phyloP scores from a whole-genome alignment of 1,284 basidiomycete species.

The Melampsora allii-populina region DNA sequence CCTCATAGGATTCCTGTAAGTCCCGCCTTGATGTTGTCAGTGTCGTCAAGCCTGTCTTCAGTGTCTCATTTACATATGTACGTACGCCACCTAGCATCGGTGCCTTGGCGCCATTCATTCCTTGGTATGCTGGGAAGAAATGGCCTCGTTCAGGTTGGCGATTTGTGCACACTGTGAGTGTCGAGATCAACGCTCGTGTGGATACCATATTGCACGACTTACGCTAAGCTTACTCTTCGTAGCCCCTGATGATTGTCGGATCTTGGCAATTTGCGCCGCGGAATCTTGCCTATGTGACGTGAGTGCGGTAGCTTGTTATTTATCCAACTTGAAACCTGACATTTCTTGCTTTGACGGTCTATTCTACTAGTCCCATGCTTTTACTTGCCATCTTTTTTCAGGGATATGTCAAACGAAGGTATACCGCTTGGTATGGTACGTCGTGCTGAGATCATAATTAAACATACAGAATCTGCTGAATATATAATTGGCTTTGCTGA shows the following conservation, averaged over 20 bases:
- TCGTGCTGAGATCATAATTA: not conserved
- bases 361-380: slow-evolving; percentile 14
- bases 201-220: not conserved
- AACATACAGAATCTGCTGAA: too few species aligned
- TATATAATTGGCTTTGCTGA: too few species aligned
- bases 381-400: slow-evolving; percentile 34
- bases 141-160: slow-evolving; percentile 41
- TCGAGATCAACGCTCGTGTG: too few species aligned
- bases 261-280: slow-evolving; percentile 19
- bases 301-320: not conserved
- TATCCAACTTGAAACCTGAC: not conserved
- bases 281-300: slow-evolving; percentile 37
- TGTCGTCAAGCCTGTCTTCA: too few species aligned
- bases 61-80: too few species aligned
- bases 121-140: slow-evolving; percentile 29
- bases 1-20: slow-evolving; percentile 37
- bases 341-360: not conserved
- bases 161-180: slow-evolving; percentile 39
- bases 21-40: not conserved
- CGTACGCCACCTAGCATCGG: slow-evolving; percentile 5
- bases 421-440: slow-evolving; percentile 42
- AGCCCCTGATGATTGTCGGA: slow-evolving; percentile 40
- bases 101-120: slow-evolving; percentile 29
- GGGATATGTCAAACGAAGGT: slow-evolving; percentile 28
- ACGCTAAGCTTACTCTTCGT: not conserved